phyloP scores from a whole-genome alignment of 768 basidiomycete species.

The Erythrobasidium yunnanense region DNA sequence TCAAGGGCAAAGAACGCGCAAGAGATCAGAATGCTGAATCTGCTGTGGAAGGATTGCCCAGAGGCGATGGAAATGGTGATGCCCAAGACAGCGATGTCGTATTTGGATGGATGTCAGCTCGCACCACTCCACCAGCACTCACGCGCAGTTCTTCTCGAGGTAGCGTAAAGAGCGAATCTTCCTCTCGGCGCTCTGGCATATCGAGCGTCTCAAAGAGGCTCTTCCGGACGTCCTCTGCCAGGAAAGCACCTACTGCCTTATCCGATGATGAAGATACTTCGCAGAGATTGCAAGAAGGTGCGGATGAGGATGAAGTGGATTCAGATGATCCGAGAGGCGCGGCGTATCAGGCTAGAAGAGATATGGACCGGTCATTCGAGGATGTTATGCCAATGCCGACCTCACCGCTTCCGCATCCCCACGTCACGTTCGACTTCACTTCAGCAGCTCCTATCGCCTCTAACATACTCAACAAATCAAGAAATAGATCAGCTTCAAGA shows the following conservation, averaged over 20 bases:
- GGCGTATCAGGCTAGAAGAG: background rate
- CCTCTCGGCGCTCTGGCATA: background rate
- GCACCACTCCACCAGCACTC: background rate
- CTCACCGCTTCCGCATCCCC: constrained; percentile 3
- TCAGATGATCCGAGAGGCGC: background rate
- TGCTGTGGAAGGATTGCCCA: background rate
- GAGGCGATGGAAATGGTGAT: background rate
- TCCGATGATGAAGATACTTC: constrained; percentile 6
- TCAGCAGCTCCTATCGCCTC: background rate
- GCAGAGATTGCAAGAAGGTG: background rate
- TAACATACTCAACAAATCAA: background rate
- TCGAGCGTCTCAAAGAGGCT: constrained; percentile 1
- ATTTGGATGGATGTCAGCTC: constrained; percentile 8
- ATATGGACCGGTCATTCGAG: background rate
- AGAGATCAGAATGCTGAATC: background rate
- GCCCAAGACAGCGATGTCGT: constrained; percentile 1
- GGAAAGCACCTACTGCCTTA: background rate
- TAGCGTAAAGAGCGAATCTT: background rate
- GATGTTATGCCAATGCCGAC: background rate
- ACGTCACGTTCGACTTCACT: constrained; percentile 12
- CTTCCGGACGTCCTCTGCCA: no score
- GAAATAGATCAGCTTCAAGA: constrained; percentile 4
- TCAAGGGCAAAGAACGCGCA: constrained; percentile 23
- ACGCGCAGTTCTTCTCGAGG: background rate
- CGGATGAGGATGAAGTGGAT: background rate